Base-by-base conservation (phyloP, 2,329 filamentous ascomycete genomes). In the Cytospora chrysosperma region DNA sequence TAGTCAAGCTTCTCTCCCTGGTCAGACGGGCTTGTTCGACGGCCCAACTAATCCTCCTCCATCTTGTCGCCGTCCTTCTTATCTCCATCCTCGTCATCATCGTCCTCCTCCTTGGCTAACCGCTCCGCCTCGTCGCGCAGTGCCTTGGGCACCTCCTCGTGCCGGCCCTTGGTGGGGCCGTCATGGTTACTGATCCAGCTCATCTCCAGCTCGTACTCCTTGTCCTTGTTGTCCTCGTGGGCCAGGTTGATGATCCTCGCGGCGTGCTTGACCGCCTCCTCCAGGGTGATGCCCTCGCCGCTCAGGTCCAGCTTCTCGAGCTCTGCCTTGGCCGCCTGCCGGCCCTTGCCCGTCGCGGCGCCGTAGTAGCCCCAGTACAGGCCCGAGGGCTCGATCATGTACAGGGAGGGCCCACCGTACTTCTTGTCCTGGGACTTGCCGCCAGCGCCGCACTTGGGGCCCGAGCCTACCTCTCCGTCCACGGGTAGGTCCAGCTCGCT, bases 201-300 rank as follows among this genome's bases (percentile, higher is more conserved):
- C 93, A 99, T 96, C 82, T 99, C 95, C 65, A 99, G 83, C 86
- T 99, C 95, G 73, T 98, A 99, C 69, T 98, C 95, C 84, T 99
- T 99, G 80, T 98, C 95, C 82, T 98, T 98, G 84, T 94, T 98
- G 77, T 99, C 95, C 77, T 98, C 95, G 75, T 99, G 95, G 56
- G 94, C 93, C 65, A 97, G 87, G 76, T 97, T 96, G 78, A 99
- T 98, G 78, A 99, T 99, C 67, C 93, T 84, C 62, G 95, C 95
- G 37, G 95, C 95, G 82, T 98, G 91, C 83, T 96, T 97, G 73
- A 99, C 92, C 57, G 90, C 95, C 74, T 98, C 88, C 73, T 90
- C 82, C 65, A 99, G 82, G 67, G 89, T 91, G 61, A 98, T 84
- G 56, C 84, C 89, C 61, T 87, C 90, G 13, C 88, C 88, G 60